phyloP scores from a whole-genome alignment of 768 basidiomycete genomes.

The Botryobasidium botryosum region DNA sequence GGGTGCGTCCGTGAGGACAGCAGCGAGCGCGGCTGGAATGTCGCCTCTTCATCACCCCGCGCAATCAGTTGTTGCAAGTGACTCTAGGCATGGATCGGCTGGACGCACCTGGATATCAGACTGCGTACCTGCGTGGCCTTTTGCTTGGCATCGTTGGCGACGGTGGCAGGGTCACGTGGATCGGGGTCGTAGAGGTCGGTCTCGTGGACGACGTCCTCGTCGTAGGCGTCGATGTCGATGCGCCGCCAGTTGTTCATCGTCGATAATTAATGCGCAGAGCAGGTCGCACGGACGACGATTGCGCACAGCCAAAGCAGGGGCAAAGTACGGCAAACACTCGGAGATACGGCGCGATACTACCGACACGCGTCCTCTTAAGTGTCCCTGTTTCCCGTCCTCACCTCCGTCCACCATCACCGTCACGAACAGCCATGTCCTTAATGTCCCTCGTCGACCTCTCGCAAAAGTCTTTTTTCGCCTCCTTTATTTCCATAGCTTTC shows the following conservation, averaged over 20 bases:
- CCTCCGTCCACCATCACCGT: too few relatives aligned
- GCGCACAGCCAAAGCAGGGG: too few relatives aligned
- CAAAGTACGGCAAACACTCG: too few relatives aligned
- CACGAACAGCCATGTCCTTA: too few relatives aligned
- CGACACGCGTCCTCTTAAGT: too few relatives aligned
- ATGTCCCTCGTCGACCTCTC: conserved; percentile 41
- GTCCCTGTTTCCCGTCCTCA: too few relatives aligned
- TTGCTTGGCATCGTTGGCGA: conserved; percentile 59
- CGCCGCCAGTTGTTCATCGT: too few relatives aligned
- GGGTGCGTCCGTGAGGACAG: conserved; percentile 64
- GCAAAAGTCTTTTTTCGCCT: conserved; percentile 46
- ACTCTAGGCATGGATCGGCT: neutral
- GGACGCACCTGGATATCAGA: conserved; percentile 51
- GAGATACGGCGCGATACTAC: too few relatives aligned
- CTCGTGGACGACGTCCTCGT: conserved; percentile 78
- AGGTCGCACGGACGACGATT: too few relatives aligned
- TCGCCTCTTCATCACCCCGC: conserved; percentile 40
- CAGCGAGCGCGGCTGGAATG: conserved; percentile 48
- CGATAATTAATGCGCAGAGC: too few relatives aligned
- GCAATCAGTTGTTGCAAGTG: neutral
- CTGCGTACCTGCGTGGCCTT: conserved; percentile 56
- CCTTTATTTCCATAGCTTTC: conserved; percentile 59
- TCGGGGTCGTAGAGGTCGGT: conserved; percentile 78
- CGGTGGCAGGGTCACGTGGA: conserved; percentile 56
- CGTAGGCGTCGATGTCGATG: conserved; percentile 87